Evolutionary conservation across 1,284 basidiomycete genomes (phyloP), one percentile per base, ranked within the genome.

Genomic region (Austropuccinia psidii): DNA sequence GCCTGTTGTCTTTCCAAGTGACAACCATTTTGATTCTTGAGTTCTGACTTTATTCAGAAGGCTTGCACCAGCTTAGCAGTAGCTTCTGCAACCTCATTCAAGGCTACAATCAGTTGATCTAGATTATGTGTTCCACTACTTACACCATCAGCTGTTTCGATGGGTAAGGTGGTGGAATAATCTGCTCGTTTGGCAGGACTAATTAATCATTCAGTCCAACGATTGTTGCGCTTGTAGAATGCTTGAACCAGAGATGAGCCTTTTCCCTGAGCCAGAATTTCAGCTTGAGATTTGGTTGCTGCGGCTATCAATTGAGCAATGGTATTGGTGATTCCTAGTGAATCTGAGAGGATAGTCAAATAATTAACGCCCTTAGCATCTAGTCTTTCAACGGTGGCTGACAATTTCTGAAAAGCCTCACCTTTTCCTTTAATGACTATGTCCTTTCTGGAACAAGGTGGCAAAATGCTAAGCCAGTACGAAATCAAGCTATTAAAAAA

Each of bases 141-240:
- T 52, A 99, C 95, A 75, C 96, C 96, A 80, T 99, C 96, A 15
- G 96, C 96, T 75, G 89, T 90, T 82, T 98, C 95, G 81, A 99
- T 99, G 74, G 98, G 87, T 77, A 97, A 84, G 75, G 88, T 90
- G n/a, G 96, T 98, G 4, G 96, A 93, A 79, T 95, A 96, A 1
- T 96, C 96, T 60, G 98, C 96, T 6, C 96, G 88, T 81, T 96
- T 96, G 37, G 96, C 96, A 29, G 96, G 96, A 37, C 93, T 96
- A 78, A 98, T 95, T 76, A 99, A 88, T 77, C 96, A 96, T 82
- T 99, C 96, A 21, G 96, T 98, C 96, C 96, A 99, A 76, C 96
- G 87, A 83, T 98, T 98, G 87, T 99, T 97, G 76, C 90, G 88
- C 85, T 99, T 99, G 87, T 98, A 98, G 86, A 99, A 99, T 79